phyloP scores from a whole-genome alignment of 2,329 filamentous ascomycete species.

The Camptophora hylomeconis region DNA sequence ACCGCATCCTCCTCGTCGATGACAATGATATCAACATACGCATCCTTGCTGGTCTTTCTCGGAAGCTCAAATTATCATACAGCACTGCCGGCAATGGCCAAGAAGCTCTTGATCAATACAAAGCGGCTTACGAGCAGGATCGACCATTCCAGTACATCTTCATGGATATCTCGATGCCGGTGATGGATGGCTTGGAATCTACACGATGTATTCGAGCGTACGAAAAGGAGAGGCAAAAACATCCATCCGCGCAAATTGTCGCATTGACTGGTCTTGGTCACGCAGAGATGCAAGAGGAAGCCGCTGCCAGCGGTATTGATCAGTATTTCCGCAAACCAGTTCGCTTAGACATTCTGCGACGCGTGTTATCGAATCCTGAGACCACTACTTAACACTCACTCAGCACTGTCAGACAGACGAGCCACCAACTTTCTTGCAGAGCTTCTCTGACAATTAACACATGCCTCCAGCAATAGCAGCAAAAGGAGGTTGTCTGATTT shows the following conservation, averaged over 20 bases:
- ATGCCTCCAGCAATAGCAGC: no score
- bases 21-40: conserved; percentile 34
- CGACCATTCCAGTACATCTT: conserved; percentile 32
- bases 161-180: conserved; percentile 37
- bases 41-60: conserved; percentile 31
- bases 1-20: conserved; percentile 33
- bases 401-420: no score
- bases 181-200: conserved; percentile 36
- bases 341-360: no score
- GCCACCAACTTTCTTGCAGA: no score
- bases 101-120: conserved; percentile 28
- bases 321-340: conserved; percentile 36
- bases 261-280: conserved; percentile 30
- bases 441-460: no score
- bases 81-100: conserved; percentile 31
- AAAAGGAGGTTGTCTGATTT: no score
- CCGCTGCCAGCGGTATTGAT: conserved; percentile 30
- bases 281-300: conserved; percentile 31
- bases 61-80: conserved; percentile 24
- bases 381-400: no score
- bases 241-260: conserved; percentile 27
- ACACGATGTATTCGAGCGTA: conserved; percentile 32
- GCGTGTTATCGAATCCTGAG: no score
- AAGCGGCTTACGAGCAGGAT: conserved; percentile 14
- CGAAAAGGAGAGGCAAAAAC: conserved; percentile 24